These are phyloP conservation scores for Acanthochlamys bracteata DNA, from an alignment of 106 monocot genomes.

Conservation along the genomic window DNA sequence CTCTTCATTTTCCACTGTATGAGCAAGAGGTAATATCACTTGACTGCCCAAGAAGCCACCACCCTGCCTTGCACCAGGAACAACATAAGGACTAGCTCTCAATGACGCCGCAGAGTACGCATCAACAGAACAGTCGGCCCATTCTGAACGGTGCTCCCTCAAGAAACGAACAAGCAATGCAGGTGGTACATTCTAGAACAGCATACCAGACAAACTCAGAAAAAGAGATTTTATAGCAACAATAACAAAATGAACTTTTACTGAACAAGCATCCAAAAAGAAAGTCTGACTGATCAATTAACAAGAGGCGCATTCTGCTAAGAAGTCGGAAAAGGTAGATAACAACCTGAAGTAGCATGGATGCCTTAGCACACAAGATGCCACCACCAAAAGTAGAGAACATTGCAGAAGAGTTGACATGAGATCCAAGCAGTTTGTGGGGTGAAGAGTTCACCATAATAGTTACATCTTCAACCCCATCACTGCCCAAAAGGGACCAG, in stretches of 20 bases:
- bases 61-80: conserved; percentile 42
- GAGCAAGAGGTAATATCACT: conserved; percentile 75
- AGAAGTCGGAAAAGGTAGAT: no score
- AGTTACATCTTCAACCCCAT: conserved; percentile 66
- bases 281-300: no score
- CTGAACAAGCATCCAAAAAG: no score
- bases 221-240: neutral
- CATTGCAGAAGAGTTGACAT: conserved; percentile 30
- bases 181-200: conserved; percentile 81
- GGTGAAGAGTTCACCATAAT: conserved; percentile 70
- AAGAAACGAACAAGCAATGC: conserved; percentile 82
- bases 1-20: conserved; percentile 94
- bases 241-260: neutral
- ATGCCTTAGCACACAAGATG: conserved; percentile 90
- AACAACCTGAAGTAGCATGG: conserved; percentile 78
- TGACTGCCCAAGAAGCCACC: conserved; percentile 53
- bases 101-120: conserved; percentile 73
- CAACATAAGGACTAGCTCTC: conserved; percentile 53
- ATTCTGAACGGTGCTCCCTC: conserved; percentile 91
- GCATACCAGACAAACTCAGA: neutral
- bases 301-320: no score
- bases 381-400: conserved; percentile 53
- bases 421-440: conserved; percentile 51
- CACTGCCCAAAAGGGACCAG: conserved; percentile 45
- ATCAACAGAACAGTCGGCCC: conserved; percentile 85